phyloP scores from a whole-genome alignment of 106 monocot genomes.

The Acanthochlamys bracteata region DNA sequence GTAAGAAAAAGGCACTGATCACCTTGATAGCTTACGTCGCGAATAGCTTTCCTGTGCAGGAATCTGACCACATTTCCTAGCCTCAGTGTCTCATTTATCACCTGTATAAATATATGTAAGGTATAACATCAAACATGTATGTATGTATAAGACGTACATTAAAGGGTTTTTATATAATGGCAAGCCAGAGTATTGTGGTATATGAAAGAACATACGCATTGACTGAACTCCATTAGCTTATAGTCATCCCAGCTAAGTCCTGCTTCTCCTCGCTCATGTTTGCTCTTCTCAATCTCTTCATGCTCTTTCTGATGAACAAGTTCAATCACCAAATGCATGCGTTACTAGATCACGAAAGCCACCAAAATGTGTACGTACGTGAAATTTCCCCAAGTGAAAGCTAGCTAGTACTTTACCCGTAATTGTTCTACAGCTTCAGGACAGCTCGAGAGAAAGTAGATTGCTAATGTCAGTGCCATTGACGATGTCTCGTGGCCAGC shows the following conservation, averaged over 20 bases:
- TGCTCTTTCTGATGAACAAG: neutral
- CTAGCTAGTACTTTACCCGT: slow-evolving; percentile 14
- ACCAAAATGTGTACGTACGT: too few relatives aligned
- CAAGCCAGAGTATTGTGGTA: too few relatives aligned
- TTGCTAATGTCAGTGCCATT: slow-evolving; percentile 55
- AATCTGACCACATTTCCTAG: slow-evolving; percentile 83
- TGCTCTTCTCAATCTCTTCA: neutral
- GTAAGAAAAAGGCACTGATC: neutral
- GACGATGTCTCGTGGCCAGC: slow-evolving; percentile 97
- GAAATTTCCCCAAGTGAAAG: too few relatives aligned
- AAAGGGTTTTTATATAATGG: too few relatives aligned
- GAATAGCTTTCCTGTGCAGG: slow-evolving; percentile 64
- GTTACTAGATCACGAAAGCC: neutral
- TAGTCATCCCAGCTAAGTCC: neutral
- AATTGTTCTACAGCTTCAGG: slow-evolving; percentile 53
- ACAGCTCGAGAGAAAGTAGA: slow-evolving; percentile 63
- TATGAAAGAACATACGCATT: slow-evolving; percentile 1
- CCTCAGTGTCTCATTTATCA: slow-evolving; percentile 84
- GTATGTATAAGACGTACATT: too few relatives aligned
- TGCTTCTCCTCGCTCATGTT: neutral
- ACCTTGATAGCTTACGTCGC: slow-evolving; percentile 60
- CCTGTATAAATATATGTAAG: slow-evolving; percentile 20
- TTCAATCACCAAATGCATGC: neutral
- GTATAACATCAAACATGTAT: too few relatives aligned
- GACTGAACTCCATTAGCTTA: neutral